Conservation (phyloP, 1,139 yeast species). For the Sporopachydermia cereana region DNA sequence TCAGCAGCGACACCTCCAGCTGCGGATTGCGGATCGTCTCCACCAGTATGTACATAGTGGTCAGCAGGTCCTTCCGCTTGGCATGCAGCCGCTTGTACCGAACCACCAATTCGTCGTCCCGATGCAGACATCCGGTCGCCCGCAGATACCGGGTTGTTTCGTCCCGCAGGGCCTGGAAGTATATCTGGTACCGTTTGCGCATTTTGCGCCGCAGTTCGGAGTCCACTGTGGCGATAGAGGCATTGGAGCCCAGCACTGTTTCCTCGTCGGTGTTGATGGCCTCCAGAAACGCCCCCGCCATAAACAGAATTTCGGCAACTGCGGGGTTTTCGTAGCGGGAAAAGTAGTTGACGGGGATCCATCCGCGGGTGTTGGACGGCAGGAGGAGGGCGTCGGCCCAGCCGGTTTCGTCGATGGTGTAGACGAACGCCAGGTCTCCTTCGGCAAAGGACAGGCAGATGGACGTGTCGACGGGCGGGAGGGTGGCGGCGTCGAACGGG, state of each 20-base stretch:
- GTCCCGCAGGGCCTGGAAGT: not conserved
- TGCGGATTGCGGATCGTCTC: not conserved
- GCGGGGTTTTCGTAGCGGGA: slow-evolving; percentile 37
- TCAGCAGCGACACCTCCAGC: not conserved
- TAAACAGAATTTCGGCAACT: slow-evolving; percentile 17
- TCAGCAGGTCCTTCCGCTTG: slow-evolving; percentile 2
- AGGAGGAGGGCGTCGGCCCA: slow-evolving; percentile 94
- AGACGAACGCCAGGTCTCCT: slow-evolving; percentile 77
- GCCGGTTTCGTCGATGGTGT: slow-evolving; percentile 83
- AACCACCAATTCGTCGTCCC: not conserved
- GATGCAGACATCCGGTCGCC: not conserved
- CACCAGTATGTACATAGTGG: not conserved
- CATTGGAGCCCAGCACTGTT: not conserved
- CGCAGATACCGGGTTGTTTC: not conserved
- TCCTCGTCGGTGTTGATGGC: slow-evolving; percentile 23
- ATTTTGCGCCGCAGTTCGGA: not conserved
- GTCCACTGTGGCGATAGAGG: not conserved
- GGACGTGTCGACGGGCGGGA: slow-evolving; percentile 50
- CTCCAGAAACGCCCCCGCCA: slow-evolving; percentile 28
- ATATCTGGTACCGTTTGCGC: not conserved
- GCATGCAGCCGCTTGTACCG: not conserved
- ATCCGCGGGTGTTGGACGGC: slow-evolving; percentile 67
- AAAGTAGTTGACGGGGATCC: slow-evolving; percentile 95
- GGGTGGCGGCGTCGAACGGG: slow-evolving; percentile 59
- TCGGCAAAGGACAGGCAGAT: slow-evolving; percentile 76